phyloP scores from a whole-genome alignment of 768 basidiomycete genomes.

The Mycena belliarum region DNA sequence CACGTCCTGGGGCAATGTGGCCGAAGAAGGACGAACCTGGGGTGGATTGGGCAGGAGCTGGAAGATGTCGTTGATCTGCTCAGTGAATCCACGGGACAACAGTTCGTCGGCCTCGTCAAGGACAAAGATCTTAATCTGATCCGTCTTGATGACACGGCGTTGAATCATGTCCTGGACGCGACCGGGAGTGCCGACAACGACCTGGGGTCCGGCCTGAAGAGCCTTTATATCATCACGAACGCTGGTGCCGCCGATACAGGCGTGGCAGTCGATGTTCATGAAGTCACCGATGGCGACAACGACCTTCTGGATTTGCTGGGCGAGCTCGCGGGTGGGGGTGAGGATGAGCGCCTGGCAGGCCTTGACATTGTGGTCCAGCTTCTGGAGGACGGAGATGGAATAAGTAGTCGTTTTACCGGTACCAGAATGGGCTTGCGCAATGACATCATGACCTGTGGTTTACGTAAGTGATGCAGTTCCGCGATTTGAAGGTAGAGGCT shows the following conservation, averaged over 20 bases:
- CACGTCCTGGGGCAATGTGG: conserved; percentile 96
- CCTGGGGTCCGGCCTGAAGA: conserved; percentile 88
- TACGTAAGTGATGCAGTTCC: too few species aligned
- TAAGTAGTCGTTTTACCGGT: conserved; percentile 99
- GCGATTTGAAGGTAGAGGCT: too few species aligned
- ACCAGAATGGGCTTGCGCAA: conserved; percentile 98
- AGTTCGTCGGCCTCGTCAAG: conserved; percentile 99
- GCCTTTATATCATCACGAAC: conserved; percentile 98
- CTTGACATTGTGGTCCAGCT: conserved; percentile 86
- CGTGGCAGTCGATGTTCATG: conserved; percentile 94
- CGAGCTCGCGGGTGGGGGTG: conserved; percentile 95
- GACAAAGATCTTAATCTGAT: conserved; percentile 91
- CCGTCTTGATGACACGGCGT: conserved; percentile 83
- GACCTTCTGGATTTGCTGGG: conserved; percentile 96
- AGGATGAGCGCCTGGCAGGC: conserved; percentile 98
- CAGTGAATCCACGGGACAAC: conserved; percentile 98
- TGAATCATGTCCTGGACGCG: conserved; percentile 98
- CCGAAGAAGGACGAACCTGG: conserved; percentile 94
- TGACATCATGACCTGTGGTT: conserved; percentile 99
- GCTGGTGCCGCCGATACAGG: conserved; percentile 96
- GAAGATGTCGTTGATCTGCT: conserved; percentile 99
- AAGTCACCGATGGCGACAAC: conserved; percentile 93
- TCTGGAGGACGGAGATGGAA: conserved; percentile 95
- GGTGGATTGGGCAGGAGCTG: conserved; percentile 95
- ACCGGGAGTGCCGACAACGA: conserved; percentile 95